phyloP scores from a whole-genome alignment of 306 rosid species.

The Vicia faba region DNA sequence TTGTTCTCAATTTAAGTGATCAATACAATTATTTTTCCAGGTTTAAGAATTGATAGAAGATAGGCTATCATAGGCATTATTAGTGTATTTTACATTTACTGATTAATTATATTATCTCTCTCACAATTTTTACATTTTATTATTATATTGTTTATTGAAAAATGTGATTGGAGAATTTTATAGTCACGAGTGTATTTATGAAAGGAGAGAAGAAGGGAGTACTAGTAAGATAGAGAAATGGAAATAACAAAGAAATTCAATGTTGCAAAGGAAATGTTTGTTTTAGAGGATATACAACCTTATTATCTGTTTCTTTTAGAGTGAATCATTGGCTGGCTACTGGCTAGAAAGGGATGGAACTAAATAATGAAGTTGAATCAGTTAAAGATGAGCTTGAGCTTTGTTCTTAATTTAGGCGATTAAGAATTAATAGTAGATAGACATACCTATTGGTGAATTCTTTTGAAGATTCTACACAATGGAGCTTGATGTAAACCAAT shows the following conservation, averaged over 20 bases:
- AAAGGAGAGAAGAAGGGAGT: not conserved
- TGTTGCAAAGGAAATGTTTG: not conserved
- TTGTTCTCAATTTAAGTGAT: conserved; percentile 14
- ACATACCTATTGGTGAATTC: not conserved
- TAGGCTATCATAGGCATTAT: not conserved
- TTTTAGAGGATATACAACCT: no score
- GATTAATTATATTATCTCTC: not conserved
- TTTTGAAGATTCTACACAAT: not conserved
- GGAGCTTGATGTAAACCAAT: not conserved
- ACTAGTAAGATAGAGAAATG: not conserved
- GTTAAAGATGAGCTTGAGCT: not conserved
- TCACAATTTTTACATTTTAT: not conserved
- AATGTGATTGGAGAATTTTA: conserved; percentile 3
- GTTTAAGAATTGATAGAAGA: not conserved
- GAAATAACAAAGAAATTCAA: conserved; percentile 1
- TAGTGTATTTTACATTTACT: conserved; percentile 14
- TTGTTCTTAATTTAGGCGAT: not conserved
- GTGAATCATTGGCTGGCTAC: no score
- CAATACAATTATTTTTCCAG: not conserved
- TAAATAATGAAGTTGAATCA: not conserved
- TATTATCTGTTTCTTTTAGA: no score
- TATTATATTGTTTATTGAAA: not conserved
- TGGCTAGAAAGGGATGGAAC: no score
- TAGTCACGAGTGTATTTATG: not conserved
- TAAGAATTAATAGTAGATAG: not conserved